Percentiles rank a stretch among this genome's conserved stretches.
These are phyloP conservation scores for Nissolia schottii DNA, from an alignment of 306 rosid genomes.

Conservation along the genomic window DNA sequence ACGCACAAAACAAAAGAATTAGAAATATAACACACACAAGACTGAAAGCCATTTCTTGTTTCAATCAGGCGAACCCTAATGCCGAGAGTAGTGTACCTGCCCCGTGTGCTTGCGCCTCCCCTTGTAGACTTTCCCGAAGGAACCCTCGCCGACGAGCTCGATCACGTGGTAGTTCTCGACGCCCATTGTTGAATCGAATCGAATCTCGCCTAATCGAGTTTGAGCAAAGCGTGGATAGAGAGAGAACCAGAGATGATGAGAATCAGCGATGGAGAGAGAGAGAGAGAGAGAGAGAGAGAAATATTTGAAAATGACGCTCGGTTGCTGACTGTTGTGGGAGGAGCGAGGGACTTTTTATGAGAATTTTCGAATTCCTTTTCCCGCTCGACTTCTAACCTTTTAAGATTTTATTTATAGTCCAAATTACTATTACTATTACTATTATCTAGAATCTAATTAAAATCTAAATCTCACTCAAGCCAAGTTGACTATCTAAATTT, in stretches of 20 bases:
- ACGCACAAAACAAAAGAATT: background rate
- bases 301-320: constrained; percentile 15
- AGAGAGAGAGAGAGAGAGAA: background rate
- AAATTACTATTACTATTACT: too few species aligned
- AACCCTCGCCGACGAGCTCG: constrained; percentile 97
- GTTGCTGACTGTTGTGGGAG: background rate
- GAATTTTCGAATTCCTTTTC: constrained; percentile 27
- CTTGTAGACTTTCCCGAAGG: constrained; percentile 96
- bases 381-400: constrained; percentile 23
- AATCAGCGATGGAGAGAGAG: background rate
- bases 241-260: too few species aligned
- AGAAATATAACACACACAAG: background rate
- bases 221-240: background rate
- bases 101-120: constrained; percentile 89
- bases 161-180: constrained; percentile 92
- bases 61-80: background rate
- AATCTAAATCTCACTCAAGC: too few species aligned
- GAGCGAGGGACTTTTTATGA: background rate
- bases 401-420: too few species aligned
- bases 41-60: background rate
- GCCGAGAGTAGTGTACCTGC: constrained; percentile 40
- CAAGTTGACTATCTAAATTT: too few species aligned
- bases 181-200: constrained; percentile 49
- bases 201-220: background rate
- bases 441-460: too few species aligned